Percentiles rank a stretch among this genome's conserved stretches.
Conservation (phyloP, 305 asterid genomes). For the Fraxinus xanthoxyloides region DNA sequence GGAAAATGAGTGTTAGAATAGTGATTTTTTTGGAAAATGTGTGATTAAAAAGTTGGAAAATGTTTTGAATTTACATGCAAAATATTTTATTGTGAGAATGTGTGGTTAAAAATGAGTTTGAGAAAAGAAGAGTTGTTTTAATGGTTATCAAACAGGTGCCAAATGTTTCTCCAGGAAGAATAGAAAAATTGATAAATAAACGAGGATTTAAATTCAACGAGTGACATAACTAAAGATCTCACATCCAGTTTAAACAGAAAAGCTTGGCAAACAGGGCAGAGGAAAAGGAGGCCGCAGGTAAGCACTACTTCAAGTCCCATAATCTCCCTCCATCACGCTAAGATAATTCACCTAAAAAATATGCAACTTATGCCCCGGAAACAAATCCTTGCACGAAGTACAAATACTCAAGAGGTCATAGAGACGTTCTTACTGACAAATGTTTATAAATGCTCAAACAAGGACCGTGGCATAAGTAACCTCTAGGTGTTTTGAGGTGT, state of each 20-base stretch:
- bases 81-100: not conserved
- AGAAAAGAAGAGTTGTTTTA: not conserved
- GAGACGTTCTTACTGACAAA: not conserved
- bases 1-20: not conserved
- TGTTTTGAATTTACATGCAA: not conserved
- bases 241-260: not conserved
- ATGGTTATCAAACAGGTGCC: not conserved
- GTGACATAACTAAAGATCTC: not conserved
- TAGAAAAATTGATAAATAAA: not conserved
- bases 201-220: not conserved
- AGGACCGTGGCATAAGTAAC: not conserved
- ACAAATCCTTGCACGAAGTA: not conserved
- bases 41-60: not conserved
- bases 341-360: not conserved
- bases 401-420: not conserved
- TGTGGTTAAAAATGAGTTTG: not conserved
- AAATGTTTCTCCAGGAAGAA: not conserved
- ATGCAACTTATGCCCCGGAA: not conserved
- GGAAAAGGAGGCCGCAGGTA: not conserved
- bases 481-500: not conserved
- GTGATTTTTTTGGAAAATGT: not conserved
- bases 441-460: not conserved
- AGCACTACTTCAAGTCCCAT: not conserved
- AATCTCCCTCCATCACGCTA: not conserved
- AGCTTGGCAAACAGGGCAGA: not conserved